These are phyloP conservation scores for Rhynchospora pubera DNA, from an alignment of 176 grass and related monocot genomes.

Conservation along the genomic window DNA sequence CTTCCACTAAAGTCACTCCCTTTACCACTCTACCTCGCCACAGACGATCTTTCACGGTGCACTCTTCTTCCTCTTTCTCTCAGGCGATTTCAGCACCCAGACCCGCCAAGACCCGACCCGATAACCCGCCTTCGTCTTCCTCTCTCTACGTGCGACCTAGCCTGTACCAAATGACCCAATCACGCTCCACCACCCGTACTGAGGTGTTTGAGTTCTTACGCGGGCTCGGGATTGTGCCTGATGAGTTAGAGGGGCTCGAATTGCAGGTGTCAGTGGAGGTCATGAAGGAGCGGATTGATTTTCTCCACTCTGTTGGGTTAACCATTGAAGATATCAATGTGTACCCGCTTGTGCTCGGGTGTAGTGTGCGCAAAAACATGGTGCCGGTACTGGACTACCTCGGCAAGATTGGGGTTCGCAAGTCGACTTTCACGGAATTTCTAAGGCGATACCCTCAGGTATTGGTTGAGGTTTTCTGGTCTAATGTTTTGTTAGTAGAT, in stretches of 20 bases:
- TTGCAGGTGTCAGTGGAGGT: conserved; percentile 42
- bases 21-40: neutral
- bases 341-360: conserved; percentile 44
- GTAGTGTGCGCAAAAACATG: conserved; percentile 52
- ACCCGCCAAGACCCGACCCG: neutral
- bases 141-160: conserved; percentile 40
- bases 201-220: conserved; percentile 26
- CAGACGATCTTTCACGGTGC: neutral
- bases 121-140: neutral
- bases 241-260: conserved; percentile 51
- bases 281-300: conserved; percentile 46
- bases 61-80: neutral
- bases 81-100: neutral
- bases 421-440: conserved; percentile 33
- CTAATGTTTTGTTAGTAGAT: neutral
- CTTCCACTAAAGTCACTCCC: neutral
- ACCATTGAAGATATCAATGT: conserved; percentile 36
- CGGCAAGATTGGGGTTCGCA: conserved; percentile 40
- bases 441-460: conserved; percentile 38
- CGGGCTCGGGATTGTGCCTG: conserved; percentile 20
- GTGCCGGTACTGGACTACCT: conserved; percentile 43
- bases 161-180: conserved; percentile 28
- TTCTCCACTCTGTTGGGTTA: conserved; percentile 28
- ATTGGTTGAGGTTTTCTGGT: neutral
- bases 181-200: conserved; percentile 26